These are phyloP conservation scores for Rhizopus sp. DNA, from an alignment of 371 early-diverging fungal genomes.

Conservation along the genomic window DNA sequence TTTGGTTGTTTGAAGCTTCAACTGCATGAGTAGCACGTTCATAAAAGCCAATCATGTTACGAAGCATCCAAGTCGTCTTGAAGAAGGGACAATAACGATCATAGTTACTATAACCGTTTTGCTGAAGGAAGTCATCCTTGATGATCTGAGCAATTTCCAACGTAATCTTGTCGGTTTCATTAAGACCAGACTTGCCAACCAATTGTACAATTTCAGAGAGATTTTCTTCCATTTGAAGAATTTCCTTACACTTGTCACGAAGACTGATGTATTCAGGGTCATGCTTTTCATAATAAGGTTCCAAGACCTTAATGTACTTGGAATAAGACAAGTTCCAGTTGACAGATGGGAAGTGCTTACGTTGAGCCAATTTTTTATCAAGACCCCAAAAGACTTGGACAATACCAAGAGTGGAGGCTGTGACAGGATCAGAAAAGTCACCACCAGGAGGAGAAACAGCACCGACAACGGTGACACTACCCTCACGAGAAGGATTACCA, in stretches of 20 bases:
- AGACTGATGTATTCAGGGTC: slow-evolving; percentile 94
- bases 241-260: slow-evolving; percentile 96
- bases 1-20: slow-evolving; percentile 84
- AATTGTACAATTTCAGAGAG: slow-evolving; percentile 99
- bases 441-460: slow-evolving; percentile 99
- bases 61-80: slow-evolving; percentile 98
- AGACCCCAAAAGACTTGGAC: slow-evolving; percentile 99
- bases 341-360: slow-evolving; percentile 99
- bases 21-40: slow-evolving; percentile 93
- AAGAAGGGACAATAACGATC: slow-evolving; percentile 99
- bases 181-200: slow-evolving; percentile 98
- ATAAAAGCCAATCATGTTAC: slow-evolving; percentile 98
- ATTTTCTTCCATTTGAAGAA: slow-evolving; percentile 99
- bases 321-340: slow-evolving; percentile 99
- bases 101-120: slow-evolving; percentile 99
- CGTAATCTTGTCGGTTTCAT: slow-evolving; percentile 99
- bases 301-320: slow-evolving; percentile 98
- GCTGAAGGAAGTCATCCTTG: slow-evolving; percentile 99
- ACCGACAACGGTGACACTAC: slow-evolving; percentile 99
- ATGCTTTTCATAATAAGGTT: slow-evolving; percentile 93
- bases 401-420: slow-evolving; percentile 98
- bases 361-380: slow-evolving; percentile 99
- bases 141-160: slow-evolving; percentile 98
- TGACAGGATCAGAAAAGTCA: slow-evolving; percentile 99
- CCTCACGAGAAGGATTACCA: slow-evolving; percentile 94